phyloP scores from a whole-genome alignment of 2,329 filamentous ascomycete species.

The Orbilia blumenaviensis region DNA sequence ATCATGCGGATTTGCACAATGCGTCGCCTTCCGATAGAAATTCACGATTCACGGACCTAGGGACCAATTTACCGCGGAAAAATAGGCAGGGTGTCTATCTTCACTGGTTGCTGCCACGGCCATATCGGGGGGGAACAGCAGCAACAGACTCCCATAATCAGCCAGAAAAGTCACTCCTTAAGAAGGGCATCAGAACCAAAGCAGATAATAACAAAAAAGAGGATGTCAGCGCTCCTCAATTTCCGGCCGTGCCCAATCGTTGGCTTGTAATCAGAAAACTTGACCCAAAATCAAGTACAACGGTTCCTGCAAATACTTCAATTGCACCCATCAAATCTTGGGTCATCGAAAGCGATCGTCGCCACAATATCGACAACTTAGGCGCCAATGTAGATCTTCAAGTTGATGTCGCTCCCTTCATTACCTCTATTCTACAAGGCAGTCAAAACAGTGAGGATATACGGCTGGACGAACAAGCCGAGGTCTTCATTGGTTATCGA shows the following conservation, averaged over 20 bases:
- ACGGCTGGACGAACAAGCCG: constrained; percentile 61
- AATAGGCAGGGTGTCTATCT: constrained; percentile 63
- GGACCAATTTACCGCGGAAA: constrained; percentile 51
- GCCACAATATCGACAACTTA: constrained; percentile 59
- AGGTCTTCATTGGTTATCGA: constrained; percentile 63
- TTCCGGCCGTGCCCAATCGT: constrained; percentile 58
- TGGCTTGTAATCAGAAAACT: constrained; percentile 62
- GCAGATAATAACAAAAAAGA: neutral
- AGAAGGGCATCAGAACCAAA: neutral
- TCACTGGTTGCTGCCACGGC: constrained; percentile 62
- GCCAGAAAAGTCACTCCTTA: neutral
- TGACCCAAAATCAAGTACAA: constrained; percentile 21
- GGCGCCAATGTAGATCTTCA: constrained; percentile 60
- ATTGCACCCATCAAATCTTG: constrained; percentile 58
- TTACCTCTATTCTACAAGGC: constrained; percentile 53
- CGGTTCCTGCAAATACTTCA: constrained; percentile 13
- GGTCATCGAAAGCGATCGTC: constrained; percentile 62
- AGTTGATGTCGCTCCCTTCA: constrained; percentile 62
- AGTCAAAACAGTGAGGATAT: constrained; percentile 18
- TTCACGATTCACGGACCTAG: constrained; percentile 61
- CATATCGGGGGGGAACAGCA: constrained; percentile 57
- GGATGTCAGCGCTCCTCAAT: constrained; percentile 15
- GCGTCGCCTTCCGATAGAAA: constrained; percentile 59
- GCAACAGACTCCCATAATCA: neutral
- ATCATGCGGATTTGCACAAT: constrained; percentile 61